Evolutionary conservation across 306 rosid genomes (phyloP).

Genomic region (Vachellia pachyceras): DNA sequence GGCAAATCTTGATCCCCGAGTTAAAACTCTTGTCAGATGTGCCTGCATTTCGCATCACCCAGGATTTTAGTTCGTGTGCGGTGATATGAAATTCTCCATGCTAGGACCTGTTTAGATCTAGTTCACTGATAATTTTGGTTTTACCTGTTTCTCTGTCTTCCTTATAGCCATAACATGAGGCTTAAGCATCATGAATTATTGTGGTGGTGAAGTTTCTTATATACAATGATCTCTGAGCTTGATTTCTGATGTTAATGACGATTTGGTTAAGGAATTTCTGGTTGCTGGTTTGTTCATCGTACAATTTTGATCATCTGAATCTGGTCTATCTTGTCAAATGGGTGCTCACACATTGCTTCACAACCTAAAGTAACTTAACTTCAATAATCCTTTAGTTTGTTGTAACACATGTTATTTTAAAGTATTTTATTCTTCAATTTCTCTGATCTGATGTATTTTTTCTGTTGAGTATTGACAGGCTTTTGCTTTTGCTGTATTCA

Average conservation of each 20-base stretch:
- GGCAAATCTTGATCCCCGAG: not conserved
- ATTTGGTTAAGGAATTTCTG: not conserved
- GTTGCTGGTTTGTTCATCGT: not conserved
- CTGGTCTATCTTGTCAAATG: not conserved
- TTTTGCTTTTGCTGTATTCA: conserved; percentile 91
- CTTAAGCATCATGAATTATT: not conserved
- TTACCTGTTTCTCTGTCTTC: not conserved
- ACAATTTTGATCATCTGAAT: not conserved
- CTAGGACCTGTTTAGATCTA: not conserved
- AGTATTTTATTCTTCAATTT: not conserved
- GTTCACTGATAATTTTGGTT: not conserved
- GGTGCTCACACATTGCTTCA: not conserved
- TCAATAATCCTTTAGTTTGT: not conserved
- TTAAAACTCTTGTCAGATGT: not conserved
- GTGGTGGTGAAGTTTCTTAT: not conserved
- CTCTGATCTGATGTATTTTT: conserved; percentile 15
- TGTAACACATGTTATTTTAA: not conserved
- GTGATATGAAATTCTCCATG: not conserved
- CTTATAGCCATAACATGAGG: not conserved
- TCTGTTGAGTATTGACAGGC: conserved; percentile 53
- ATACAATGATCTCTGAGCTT: not conserved
- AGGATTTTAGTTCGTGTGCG: not conserved
- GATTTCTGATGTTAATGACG: not conserved
- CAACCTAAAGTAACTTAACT: not conserved
- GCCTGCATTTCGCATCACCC: not conserved